Percentiles rank a stretch among this genome's conserved stretches.
phyloP scores from a whole-genome alignment of 371 early-diverging fungal species.

The Rhizopus arrhizus region DNA sequence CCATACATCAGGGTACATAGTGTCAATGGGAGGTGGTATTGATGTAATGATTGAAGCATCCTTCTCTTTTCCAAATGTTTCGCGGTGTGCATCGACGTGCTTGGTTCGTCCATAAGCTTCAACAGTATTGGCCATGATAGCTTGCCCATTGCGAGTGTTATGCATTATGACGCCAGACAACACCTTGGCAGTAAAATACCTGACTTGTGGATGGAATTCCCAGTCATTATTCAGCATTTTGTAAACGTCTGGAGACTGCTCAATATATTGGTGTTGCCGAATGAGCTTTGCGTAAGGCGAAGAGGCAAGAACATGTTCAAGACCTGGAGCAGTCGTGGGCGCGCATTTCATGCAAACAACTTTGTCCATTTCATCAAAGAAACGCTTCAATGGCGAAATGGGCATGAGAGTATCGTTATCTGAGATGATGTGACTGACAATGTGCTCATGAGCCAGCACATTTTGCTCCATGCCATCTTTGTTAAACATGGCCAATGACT shows the following conservation, averaged over 20 bases:
- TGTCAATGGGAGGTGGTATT: background rate
- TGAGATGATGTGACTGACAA: background rate
- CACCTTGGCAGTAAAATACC: constrained; percentile 14
- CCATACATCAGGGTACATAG: constrained; percentile 4
- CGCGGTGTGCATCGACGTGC: constrained; percentile 13
- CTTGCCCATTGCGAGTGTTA: constrained; percentile 23
- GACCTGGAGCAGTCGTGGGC: background rate
- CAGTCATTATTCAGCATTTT: constrained; percentile 10
- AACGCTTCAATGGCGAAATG: constrained; percentile 6
- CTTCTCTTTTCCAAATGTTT: constrained; percentile 9
- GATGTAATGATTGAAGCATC: background rate
- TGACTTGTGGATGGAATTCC: constrained; percentile 19
- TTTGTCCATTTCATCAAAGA: constrained; percentile 4
- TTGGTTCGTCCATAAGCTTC: constrained; percentile 26
- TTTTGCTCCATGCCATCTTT: constrained; percentile 11
- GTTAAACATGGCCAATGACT: constrained; percentile 6
- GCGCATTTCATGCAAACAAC: constrained; percentile 1
- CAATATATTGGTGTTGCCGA: background rate
- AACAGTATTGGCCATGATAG: constrained; percentile 27
- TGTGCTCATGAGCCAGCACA: constrained; percentile 10
- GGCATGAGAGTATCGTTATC: background rate
- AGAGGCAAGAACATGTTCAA: background rate
- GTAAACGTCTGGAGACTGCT: background rate
- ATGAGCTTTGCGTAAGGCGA: constrained; percentile 2
- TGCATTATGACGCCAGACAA: constrained; percentile 19